Percentiles rank a stretch among this genome's conserved stretches.
Conservation (phyloP, 2,329 filamentous ascomycete genomes). For the Chaetothyriales sp. region DNA sequence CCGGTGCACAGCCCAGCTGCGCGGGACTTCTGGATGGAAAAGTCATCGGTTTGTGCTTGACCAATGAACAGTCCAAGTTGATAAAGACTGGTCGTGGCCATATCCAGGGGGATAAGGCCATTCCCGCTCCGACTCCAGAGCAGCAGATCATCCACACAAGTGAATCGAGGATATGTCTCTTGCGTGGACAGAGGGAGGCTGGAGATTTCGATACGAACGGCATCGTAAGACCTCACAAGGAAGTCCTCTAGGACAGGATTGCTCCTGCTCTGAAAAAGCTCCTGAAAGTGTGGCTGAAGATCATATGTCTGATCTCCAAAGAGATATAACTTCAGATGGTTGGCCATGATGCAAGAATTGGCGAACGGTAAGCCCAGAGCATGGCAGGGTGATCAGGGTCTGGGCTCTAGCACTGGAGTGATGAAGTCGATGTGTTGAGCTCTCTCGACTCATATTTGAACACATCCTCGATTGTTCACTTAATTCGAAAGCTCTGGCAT, state of each 20-base stretch:
- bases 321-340: constrained; percentile 26
- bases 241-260: constrained; percentile 29
- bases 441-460: no score
- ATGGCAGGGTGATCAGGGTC: no score
- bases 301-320: constrained; percentile 34
- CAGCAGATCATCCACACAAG: constrained; percentile 18
- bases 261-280: constrained; percentile 27
- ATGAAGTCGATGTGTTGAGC: no score
- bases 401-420: no score
- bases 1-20: constrained; percentile 32
- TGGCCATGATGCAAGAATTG: constrained; percentile 6
- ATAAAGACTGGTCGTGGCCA: constrained; percentile 28
- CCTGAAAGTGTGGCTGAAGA: constrained; percentile 27
- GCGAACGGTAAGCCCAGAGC: no score
- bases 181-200: constrained; percentile 15
- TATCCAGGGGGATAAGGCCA: constrained; percentile 27
- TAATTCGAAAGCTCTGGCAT: no score
- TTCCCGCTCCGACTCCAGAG: constrained; percentile 16
- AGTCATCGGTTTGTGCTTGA: constrained; percentile 19
- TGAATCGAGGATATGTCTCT: constrained; percentile 17
- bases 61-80: constrained; percentile 30
- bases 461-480: no score
- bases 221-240: constrained; percentile 28
- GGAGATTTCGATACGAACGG: constrained; percentile 27
- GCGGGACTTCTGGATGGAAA: constrained; percentile 20